phyloP scores from a whole-genome alignment of 2,329 filamentous ascomycete genomes.

The Teratosphaeriaceae sp. region DNA sequence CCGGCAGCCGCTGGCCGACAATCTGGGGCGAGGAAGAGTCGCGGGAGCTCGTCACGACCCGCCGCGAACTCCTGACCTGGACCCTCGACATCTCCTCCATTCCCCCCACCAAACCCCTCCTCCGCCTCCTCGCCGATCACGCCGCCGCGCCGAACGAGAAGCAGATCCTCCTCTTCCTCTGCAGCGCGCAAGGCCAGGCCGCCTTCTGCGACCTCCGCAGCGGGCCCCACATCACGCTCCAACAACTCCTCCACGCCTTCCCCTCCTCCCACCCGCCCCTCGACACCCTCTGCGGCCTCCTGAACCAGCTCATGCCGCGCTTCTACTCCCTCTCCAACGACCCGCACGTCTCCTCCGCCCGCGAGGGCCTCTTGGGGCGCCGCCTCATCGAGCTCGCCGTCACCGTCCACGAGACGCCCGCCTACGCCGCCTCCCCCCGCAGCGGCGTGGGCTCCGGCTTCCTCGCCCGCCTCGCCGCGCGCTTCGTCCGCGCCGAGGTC shows the following conservation, averaged over 20 bases:
- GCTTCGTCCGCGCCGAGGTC: constrained; percentile 62
- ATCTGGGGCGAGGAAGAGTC: constrained; percentile 92
- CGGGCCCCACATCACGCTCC: constrained; percentile 73
- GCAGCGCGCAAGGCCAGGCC: constrained; percentile 83
- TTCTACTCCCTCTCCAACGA: constrained; percentile 99
- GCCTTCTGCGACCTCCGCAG: constrained; percentile 90
- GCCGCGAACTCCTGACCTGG: constrained; percentile 90
- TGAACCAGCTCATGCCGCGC: constrained; percentile 88
- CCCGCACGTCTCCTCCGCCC: constrained; percentile 69
- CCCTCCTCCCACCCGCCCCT: constrained; percentile 85
- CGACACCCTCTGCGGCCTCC: constrained; percentile 68
- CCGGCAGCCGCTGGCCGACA: constrained; percentile 83
- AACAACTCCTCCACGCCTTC: constrained; percentile 85
- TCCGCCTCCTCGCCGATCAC: constrained; percentile 80
- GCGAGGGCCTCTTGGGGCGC: constrained; percentile 62
- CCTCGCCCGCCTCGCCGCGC: constrained; percentile 75
- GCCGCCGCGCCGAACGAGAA: constrained; percentile 74
- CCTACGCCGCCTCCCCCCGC: constrained; percentile 62
- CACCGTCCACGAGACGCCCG: constrained; percentile 77
- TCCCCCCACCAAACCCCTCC: constrained; percentile 78
- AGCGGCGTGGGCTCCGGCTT: constrained; percentile 90
- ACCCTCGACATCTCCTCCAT: constrained; percentile 91
- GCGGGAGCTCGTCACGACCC: constrained; percentile 80
- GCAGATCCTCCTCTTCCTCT: constrained; percentile 80
- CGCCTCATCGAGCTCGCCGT: constrained; percentile 95